Base-by-base conservation (phyloP, 345 rosid species). In the Punica granatum region DNA sequence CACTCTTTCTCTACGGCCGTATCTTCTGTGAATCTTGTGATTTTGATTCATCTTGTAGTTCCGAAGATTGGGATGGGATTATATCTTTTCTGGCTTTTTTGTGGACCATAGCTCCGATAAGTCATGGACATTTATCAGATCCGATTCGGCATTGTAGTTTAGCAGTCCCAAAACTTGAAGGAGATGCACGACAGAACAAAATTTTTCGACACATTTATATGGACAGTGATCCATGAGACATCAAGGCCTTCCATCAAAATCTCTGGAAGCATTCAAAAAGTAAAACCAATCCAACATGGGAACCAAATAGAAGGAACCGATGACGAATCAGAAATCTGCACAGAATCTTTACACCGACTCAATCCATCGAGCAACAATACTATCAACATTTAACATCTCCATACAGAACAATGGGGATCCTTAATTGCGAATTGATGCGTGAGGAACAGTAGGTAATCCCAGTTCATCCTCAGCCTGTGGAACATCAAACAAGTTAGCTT, bases 401-500 rank as follows among this genome's bases (percentile, higher is more conserved):
- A 54, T 18, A 49, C 33, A 41, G 0, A 60, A 54, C 18, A 19
- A 25, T 59, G 41, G 12, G 1, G 44, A 10, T 59, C 64, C 42
- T 67, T 80, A 95, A 31, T 79, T 88, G 41, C 97, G 93, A 60
- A 95, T 63, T 5, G 98, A 86, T 49, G 99, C 88, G 16, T 73
- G 90, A 46, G 99, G 97, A 34, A 88, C 97, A 6, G 99, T 78
- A 1, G 99, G 98, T 67, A 92, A 81, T 61, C 97, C 96, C 65
- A 82, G 76, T 72, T 95, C 97, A 76, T 95, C 97, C 67, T 84
- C 94, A 49, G 85, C 92, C 99, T 95, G 92, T 43, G 51, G 53
- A 78, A 30, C 67, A 74, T 44, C 53, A 70, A 39, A 68, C 35
- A 19, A 56, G 23, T 37, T 68, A 63, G 48, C 62, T 31, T 28